Evolutionary conservation across 495 filamentous ascomycete species (phyloP), one percentile per base, ranked within the genome.

Genomic region (Aspergillus biplanus): DNA sequence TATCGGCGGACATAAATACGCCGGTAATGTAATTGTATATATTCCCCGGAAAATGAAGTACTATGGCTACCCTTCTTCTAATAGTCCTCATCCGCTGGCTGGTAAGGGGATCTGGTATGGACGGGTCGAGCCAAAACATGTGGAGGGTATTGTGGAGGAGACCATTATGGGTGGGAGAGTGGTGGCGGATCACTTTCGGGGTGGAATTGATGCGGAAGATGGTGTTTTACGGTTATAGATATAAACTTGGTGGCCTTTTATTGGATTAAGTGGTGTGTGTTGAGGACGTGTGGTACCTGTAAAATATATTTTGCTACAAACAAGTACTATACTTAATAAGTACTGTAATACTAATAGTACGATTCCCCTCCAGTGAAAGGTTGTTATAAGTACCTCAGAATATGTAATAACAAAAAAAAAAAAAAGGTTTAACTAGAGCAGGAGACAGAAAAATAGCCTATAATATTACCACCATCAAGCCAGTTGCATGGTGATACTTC

Each of bases 101-200:
- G 93, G 93, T 1, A 87, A 86, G 69, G 93, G 94, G 0, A 88
- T 97, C 35, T 97, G 94, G 94, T 98, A 97, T 78, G 94, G 93
- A 1, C 79, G 94, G 50, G 88, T 97, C 27, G 90, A 92, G 70
- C 92, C 94, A 0, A 87, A 81, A 61, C 88, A 97, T 77, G 92
- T 97, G 1, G 88, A 95, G 69, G 92, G 93, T 0, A 86, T 98
- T 52, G 84, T 98, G 11, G 73, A 86, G 16, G 90, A 94, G 80
- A 98, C 93, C 1, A 80, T 97, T 3, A 42, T 87, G 34, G 79
- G 84, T 8, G 92, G 93, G 5, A 87, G 75, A 49, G 83, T 98
- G 8, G 83, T 98, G 33, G 77, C 78, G 8, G 91, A 96, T 67
- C 77, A 93, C 67, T 94, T 94, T 61, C 75, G 80, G 7, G 80